phyloP scores from a whole-genome alignment of 148 eudicot species.

The Vaccinium macrocarpon region DNA sequence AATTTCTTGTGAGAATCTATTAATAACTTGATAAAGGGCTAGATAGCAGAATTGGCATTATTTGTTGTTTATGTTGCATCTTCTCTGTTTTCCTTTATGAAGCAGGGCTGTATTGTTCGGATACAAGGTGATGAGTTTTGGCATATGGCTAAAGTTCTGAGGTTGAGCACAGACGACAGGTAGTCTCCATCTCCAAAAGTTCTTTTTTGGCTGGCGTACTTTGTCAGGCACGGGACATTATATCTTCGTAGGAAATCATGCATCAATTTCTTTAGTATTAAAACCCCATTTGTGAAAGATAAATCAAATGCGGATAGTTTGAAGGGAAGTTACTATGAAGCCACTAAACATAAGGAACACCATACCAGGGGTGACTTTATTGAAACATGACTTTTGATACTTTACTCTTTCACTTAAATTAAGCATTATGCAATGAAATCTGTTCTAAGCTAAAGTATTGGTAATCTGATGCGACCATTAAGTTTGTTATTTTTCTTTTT shows the following conservation, averaged over 20 bases:
- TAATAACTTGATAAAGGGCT: not conserved
- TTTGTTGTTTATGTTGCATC: not conserved
- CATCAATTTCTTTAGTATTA: not conserved
- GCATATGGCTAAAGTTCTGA: conserved; percentile 90
- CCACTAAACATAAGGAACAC: not conserved
- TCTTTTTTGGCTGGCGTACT: not conserved
- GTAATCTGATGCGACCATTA: not conserved
- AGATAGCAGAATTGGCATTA: not conserved
- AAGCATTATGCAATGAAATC: not conserved
- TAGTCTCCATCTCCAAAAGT: conserved; percentile 23
- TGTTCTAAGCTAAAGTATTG: not conserved
- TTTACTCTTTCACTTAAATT: not conserved
- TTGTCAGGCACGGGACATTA: not conserved
- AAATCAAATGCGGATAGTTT: not conserved
- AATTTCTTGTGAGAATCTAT: not conserved
- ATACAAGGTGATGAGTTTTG: conserved; percentile 92
- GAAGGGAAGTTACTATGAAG: not conserved
- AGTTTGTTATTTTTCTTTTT: not conserved
- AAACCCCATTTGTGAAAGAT: not conserved
- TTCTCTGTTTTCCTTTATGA: not conserved
- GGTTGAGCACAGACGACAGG: conserved; percentile 72
- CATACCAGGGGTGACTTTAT: not conserved
- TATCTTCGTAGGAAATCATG: not conserved
- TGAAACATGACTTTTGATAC: not conserved
- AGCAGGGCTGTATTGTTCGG: conserved; percentile 63